Evolutionary conservation across 2,329 filamentous ascomycete species (phyloP).

Genomic region (Venturia oleaginea): DNA sequence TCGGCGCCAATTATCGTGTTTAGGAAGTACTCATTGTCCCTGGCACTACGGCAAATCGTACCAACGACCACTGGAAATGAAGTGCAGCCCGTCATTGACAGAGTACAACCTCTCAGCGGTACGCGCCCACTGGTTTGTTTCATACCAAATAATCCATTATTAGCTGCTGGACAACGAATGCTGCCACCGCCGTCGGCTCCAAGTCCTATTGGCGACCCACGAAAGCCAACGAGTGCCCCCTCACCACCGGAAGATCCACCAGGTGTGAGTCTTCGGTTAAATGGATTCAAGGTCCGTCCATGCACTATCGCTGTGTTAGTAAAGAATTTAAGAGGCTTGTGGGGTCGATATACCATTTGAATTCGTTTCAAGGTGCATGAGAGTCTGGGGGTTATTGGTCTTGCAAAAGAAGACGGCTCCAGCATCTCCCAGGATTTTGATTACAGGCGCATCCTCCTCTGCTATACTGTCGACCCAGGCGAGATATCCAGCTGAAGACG

Average conservation of each 20-base stretch:
- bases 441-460: slow-evolving; percentile 39
- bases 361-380: slow-evolving; percentile 45
- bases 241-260: slow-evolving; percentile 50
- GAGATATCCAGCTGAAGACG: slow-evolving; percentile 42
- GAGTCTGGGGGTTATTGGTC: slow-evolving; percentile 45
- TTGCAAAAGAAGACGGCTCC: slow-evolving; percentile 45
- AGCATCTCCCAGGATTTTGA: slow-evolving; percentile 37
- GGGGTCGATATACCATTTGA: neutral
- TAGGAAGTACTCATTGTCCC: slow-evolving; percentile 48
- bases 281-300: slow-evolving; percentile 45
- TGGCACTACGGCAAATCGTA: slow-evolving; percentile 29
- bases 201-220: slow-evolving; percentile 44
- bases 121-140: slow-evolving; percentile 39
- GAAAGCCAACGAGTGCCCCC: slow-evolving; percentile 43
- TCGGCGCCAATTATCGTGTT: slow-evolving; percentile 34
- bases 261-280: slow-evolving; percentile 40
- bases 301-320: slow-evolving; percentile 44
- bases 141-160: slow-evolving; percentile 40
- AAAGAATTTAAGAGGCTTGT: slow-evolving; percentile 26
- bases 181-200: slow-evolving; percentile 43
- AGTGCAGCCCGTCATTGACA: slow-evolving; percentile 26
- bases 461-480: slow-evolving; percentile 33
- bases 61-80: neutral
- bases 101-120: slow-evolving; percentile 39
- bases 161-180: slow-evolving; percentile 39